Evolutionary conservation across 2,329 filamentous ascomycete species (phyloP), one percentile per base, ranked within the genome.

Genomic region (Thielaviopsis punctulata): DNA sequence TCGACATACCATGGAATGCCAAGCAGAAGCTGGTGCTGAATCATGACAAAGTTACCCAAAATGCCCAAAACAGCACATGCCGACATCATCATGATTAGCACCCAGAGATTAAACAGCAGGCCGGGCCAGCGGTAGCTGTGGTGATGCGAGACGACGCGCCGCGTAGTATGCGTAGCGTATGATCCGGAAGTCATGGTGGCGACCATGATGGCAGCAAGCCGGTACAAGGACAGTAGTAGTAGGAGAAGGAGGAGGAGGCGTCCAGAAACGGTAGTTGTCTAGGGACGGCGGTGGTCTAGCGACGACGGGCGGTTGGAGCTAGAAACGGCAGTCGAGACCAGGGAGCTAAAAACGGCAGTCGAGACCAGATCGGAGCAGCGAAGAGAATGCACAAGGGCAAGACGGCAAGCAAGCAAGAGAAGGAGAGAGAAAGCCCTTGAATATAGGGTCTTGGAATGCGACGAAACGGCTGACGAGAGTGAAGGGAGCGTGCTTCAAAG

Each of bases 51-150:
- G 19, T 68, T 72, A 13, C 72, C 67, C 57, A 81, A 79, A 19
- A 82, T 72, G 50, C 79, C 80, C 41, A 84, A 69, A 56, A 81
- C 74, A 51, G 71, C 73, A 51, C 71, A 68, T 4, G 76, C 73
- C 1, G 76, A 72, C 3, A 78, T 68, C 10, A 83, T 67, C 73
- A 83, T 82, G 58, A 82, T 67, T 48, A 83, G 67, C 61, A 83
- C 76, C 77, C 80, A 82, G 49, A 82, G 65, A 61, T 82, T 82
- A 54, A 84, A 70, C 63, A 80, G 76, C 52, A 77, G 64, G n/a
- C 77, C 76, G 18, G 80, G 80, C 80, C 80, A 84, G 66, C 79
- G 77, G 69, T 83, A 84, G 43, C 73, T 73, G 60, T 76, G 74
- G 3, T 79, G 63, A 57, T 69, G 65, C 48, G 62, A 69, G 55